Evolutionary conservation across 164 flowering plant species (phyloP).

Genomic region (Santalum album): DNA sequence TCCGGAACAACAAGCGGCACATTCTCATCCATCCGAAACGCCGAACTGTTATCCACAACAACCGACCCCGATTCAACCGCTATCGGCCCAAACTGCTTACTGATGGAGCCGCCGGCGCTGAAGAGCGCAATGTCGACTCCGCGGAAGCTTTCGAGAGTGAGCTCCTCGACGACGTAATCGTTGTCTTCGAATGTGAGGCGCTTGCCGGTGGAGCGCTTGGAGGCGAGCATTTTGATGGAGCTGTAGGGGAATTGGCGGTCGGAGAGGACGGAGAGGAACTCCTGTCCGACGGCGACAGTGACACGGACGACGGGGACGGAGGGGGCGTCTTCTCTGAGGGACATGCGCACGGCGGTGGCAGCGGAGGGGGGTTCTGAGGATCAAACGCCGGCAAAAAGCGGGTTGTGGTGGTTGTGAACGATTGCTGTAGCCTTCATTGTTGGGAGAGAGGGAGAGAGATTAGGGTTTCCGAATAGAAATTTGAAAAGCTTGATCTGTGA

Average conservation of each 20-base stretch:
- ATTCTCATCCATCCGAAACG: constrained; percentile 78
- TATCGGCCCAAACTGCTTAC: constrained; percentile 77
- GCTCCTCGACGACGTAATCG: constrained; percentile 68
- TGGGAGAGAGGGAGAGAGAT: no score
- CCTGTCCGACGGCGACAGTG: constrained; percentile 97
- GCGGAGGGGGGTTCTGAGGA: constrained; percentile 9
- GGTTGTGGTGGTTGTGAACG: constrained; percentile 8
- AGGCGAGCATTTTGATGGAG: constrained; percentile 81
- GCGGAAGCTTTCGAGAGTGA: constrained; percentile 60
- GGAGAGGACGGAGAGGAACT: constrained; percentile 82
- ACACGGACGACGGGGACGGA: constrained; percentile 96
- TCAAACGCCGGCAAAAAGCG: background rate
- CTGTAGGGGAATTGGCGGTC: constrained; percentile 83
- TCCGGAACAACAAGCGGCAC: constrained; percentile 92
- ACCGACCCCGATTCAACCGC: constrained; percentile 65
- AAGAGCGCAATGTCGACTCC: constrained; percentile 89
- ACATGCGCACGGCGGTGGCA: constrained; percentile 37
- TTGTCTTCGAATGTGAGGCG: constrained; percentile 38
- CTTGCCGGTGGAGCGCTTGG: constrained; percentile 85
- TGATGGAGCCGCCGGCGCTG: constrained; percentile 93
- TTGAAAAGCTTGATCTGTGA: no score
- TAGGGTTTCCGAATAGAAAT: no score
- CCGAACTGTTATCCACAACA: constrained; percentile 96
- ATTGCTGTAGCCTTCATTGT: background rate
- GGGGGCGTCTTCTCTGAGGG: constrained; percentile 57